phyloP scores from a whole-genome alignment of 2,329 filamentous ascomycete genomes.

The Trichophyton schoenleinii region DNA sequence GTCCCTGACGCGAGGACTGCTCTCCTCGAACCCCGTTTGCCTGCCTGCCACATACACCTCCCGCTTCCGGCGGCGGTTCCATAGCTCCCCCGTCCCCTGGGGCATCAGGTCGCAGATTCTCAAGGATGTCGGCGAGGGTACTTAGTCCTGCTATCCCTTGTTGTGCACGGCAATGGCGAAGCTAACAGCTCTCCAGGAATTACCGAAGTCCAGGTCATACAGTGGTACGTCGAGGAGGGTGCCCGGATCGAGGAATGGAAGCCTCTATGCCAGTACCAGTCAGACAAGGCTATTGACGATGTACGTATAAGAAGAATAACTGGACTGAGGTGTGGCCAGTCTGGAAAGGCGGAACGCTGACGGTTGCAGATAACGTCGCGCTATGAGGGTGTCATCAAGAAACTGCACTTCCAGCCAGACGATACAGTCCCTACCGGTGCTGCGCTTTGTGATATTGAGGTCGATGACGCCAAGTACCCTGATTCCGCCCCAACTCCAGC shows the following conservation, averaged over 20 bases:
- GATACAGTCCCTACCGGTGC: slow-evolving; percentile 91
- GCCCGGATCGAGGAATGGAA: slow-evolving; percentile 96
- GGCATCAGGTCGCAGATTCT: slow-evolving; percentile 29
- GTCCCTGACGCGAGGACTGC: slow-evolving; percentile 20
- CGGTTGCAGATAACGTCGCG: slow-evolving; percentile 78
- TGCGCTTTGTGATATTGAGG: slow-evolving; percentile 87
- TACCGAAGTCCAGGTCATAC: slow-evolving; percentile 95
- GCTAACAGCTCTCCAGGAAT: slow-evolving; percentile 52
- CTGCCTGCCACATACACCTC: slow-evolving; percentile 5
- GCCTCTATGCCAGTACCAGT: slow-evolving; percentile 94
- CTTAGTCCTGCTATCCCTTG: background rate
- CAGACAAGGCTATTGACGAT: slow-evolving; percentile 72
- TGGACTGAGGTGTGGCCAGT: too few species aligned
- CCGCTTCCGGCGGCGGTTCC: slow-evolving; percentile 23
- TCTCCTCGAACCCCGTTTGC: slow-evolving; percentile 12
- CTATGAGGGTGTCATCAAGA: slow-evolving; percentile 91
- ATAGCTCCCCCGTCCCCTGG: slow-evolving; percentile 23
- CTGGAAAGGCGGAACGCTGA: background rate
- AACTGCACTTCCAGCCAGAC: slow-evolving; percentile 85
- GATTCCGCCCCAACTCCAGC: slow-evolving; percentile 36
- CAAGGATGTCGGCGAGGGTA: slow-evolving; percentile 35
- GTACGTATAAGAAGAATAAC: slow-evolving; percentile 22
- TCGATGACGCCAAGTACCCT: slow-evolving; percentile 60
- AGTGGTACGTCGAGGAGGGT: slow-evolving; percentile 97
- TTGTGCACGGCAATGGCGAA: background rate